A percentile compares a stretch with the other conserved stretches of the same genome.
These are phyloP conservation scores for Cyclanthera cordifolia DNA, from an alignment of 306 rosid genomes.

Conservation along the genomic window DNA sequence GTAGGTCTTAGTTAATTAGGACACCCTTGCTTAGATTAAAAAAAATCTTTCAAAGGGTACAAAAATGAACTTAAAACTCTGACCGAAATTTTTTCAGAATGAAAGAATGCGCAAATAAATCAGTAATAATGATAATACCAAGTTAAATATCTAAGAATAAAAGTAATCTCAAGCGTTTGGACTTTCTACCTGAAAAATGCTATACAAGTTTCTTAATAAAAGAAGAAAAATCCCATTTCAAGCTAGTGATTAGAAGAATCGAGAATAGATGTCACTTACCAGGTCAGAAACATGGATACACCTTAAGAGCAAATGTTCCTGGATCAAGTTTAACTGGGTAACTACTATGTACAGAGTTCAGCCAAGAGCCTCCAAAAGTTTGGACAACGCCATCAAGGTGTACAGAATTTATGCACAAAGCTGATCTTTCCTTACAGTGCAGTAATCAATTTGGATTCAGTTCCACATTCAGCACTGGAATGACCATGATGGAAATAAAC, in stretches of 20 bases:
- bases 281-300: conserved; percentile 81
- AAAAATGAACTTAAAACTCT: background rate
- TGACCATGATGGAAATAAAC: background rate
- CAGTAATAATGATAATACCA: background rate
- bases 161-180: background rate
- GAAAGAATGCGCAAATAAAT: background rate
- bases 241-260: conserved; percentile 44
- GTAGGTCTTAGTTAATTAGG: too few relatives aligned
- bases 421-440: conserved; percentile 33
- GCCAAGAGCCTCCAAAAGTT: conserved; percentile 77
- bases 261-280: conserved; percentile 89
- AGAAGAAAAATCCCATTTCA: conserved; percentile 20
- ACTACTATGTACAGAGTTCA: conserved; percentile 93
- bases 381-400: conserved; percentile 44
- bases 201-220: conserved; percentile 12
- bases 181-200: conserved; percentile 6
- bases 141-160: background rate
- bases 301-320: conserved; percentile 74
- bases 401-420: conserved; percentile 41
- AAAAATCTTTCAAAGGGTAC: background rate
- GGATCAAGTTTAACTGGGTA: conserved; percentile 82
- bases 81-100: background rate
- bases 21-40: background rate
- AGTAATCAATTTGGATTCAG: conserved; percentile 23
- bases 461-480: conserved; percentile 41